Conservation (phyloP, 176 grass and related monocot species). For the Alopecurus myosuroides region DNA sequence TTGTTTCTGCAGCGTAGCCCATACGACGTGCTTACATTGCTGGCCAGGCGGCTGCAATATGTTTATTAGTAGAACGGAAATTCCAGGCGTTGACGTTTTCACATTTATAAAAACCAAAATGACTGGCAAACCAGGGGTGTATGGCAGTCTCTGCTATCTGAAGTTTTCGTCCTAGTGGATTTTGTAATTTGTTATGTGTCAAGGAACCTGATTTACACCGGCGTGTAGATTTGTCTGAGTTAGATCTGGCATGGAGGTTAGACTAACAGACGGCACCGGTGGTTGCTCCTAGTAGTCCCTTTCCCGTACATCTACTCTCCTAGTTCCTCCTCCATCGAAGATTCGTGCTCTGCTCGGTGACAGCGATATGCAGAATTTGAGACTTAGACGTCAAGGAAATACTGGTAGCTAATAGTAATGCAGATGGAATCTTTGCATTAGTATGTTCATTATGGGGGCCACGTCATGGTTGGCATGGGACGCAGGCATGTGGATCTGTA, state of each 20-base stretch:
- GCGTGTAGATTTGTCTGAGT: background rate
- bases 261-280: background rate
- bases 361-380: background rate
- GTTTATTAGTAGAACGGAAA: background rate
- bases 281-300: background rate
- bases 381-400: background rate
- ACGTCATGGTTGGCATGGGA: conserved; percentile 13
- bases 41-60: too few relatives aligned
- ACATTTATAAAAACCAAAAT: background rate
- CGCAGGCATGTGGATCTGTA: background rate
- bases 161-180: background rate
- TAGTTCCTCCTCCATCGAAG: background rate
- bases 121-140: background rate
- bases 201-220: background rate
- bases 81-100: background rate
- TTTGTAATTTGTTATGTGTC: background rate
- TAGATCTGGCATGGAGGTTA: background rate
- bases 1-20: background rate
- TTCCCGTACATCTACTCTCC: background rate
- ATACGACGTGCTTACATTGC: background rate
- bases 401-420: background rate
- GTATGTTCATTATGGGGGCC: conserved; percentile 8
- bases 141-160: background rate
- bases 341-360: background rate
- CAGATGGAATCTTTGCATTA: conserved; percentile 2